Evolutionary conservation across 352 stramenopile species (phyloP).

Genomic region (Phytopythium cucurbitacearum): DNA sequence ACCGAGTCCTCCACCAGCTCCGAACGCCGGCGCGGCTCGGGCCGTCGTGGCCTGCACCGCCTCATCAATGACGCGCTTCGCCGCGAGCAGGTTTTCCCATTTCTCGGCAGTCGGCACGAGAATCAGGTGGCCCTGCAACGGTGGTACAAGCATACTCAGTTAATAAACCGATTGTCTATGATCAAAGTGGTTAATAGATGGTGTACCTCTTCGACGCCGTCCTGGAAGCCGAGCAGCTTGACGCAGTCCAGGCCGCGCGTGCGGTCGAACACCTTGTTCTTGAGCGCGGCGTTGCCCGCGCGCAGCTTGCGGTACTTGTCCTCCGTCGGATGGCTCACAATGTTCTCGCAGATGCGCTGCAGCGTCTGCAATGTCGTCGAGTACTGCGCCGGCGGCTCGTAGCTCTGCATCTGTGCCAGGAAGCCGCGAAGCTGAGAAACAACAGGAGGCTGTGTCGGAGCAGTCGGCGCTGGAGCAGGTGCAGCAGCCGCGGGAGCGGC

Average conservation of each 20-base stretch:
- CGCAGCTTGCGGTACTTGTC: constrained; percentile 79
- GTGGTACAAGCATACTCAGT: background rate
- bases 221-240: constrained; percentile 62
- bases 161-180: background rate
- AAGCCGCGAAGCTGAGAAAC: constrained; percentile 31
- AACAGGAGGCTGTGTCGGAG: constrained; percentile 3
- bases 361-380: constrained; percentile 54
- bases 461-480: constrained; percentile 4
- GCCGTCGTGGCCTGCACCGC: constrained; percentile 7
- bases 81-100: constrained; percentile 67
- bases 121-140: constrained; percentile 53
- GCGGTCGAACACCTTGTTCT: constrained; percentile 56
- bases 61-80: constrained; percentile 70
- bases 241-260: constrained; percentile 54
- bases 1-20: constrained; percentile 6
- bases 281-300: constrained; percentile 61
- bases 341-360: constrained; percentile 82
- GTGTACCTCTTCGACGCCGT: constrained; percentile 56
- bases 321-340: constrained; percentile 62
- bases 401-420: constrained; percentile 54
- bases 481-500: constrained; percentile 8
- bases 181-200: no score
- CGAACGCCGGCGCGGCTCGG: constrained; percentile 12
- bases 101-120: constrained; percentile 65
- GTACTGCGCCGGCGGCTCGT: constrained; percentile 34